Conservation (phyloP, 345 rosid species). For the Heritiera littoralis region DNA sequence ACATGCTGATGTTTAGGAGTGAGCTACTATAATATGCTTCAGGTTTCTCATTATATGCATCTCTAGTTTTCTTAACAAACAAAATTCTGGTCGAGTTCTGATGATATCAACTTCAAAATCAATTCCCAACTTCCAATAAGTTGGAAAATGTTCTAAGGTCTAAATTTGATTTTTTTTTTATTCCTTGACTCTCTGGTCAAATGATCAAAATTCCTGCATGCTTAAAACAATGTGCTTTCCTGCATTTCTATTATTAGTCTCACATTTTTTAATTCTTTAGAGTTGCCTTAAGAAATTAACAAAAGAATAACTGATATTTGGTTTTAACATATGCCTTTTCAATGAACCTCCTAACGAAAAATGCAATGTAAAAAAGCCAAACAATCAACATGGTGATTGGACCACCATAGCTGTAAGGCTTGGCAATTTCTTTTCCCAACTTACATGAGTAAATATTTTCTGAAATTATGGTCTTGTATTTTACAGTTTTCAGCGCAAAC, state of each 20-base stretch:
- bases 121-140: background rate
- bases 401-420: constrained; percentile 63
- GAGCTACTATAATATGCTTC: background rate
- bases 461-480: background rate
- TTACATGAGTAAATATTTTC: background rate
- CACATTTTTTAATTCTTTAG: background rate
- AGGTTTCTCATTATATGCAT: background rate
- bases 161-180: background rate
- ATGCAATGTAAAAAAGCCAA: constrained; percentile 49
- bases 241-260: background rate
- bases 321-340: constrained; percentile 27
- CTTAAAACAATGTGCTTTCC: background rate
- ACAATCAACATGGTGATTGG: constrained; percentile 56
- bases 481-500: background rate
- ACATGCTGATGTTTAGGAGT: background rate
- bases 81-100: background rate
- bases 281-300: background rate
- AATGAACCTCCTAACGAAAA: constrained; percentile 69
- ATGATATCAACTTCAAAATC: background rate
- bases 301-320: constrained; percentile 13
- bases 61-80: background rate
- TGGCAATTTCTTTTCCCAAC: background rate
- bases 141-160: background rate
- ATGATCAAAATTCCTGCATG: background rate
- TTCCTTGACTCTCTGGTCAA: background rate